phyloP scores from a whole-genome alignment of 2,329 filamentous ascomycete species.

The Phaeosphaeriaceae sp. region DNA sequence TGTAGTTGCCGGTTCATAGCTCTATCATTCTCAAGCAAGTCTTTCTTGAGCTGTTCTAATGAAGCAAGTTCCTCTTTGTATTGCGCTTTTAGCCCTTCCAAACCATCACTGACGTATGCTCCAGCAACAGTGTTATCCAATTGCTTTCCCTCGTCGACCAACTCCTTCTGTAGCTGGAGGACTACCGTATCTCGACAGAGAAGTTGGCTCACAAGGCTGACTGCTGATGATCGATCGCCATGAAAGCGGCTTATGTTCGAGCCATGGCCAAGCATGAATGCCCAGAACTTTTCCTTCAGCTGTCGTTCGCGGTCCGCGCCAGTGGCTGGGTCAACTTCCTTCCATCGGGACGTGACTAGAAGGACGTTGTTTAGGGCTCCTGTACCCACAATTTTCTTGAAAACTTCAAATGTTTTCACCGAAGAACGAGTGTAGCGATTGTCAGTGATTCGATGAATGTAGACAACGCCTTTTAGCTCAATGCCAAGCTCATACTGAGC shows the following conservation, averaged over 20 bases:
- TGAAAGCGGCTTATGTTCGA: neutral
- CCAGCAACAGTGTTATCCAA: neutral
- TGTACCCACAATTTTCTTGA: constrained; percentile 29
- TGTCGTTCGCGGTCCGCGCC: neutral
- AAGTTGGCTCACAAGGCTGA: neutral
- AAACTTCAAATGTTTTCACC: constrained; percentile 15
- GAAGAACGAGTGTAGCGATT: constrained; percentile 13
- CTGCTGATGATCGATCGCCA: neutral
- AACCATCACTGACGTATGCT: too few species aligned
- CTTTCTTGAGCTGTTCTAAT: too few species aligned
- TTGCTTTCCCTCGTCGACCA: neutral
- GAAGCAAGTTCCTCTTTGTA: too few species aligned
- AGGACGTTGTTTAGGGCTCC: constrained; percentile 24
- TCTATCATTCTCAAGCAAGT: too few species aligned
- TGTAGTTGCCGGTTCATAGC: too few species aligned
- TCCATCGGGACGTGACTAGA: constrained; percentile 28
- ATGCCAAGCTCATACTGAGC: constrained; percentile 32
- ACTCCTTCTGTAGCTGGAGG: neutral
- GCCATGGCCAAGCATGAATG: neutral
- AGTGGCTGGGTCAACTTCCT: constrained; percentile 3
- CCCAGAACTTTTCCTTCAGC: neutral
- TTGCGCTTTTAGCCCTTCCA: too few species aligned
- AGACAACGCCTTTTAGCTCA: constrained; percentile 41
- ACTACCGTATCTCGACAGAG: neutral
- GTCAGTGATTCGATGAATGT: constrained; percentile 43